Percentiles rank a stretch among this genome's conserved stretches.
phyloP scores from a whole-genome alignment of 2,329 filamentous ascomycete genomes.

The Clonostachys sp. region DNA sequence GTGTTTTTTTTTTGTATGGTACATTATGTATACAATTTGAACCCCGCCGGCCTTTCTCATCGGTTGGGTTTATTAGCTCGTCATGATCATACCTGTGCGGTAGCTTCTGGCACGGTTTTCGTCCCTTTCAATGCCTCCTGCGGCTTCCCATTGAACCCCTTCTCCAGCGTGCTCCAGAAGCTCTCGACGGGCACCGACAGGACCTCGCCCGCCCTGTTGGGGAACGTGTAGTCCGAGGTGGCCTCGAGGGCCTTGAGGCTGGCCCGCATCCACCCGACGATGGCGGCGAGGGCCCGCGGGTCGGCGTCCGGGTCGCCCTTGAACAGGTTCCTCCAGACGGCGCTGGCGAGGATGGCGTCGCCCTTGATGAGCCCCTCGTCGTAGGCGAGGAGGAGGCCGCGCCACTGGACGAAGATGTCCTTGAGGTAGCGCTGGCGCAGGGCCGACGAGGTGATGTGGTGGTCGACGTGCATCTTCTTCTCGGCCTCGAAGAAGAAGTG shows the following conservation, averaged over 20 bases:
- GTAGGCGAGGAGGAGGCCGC: constrained; percentile 78
- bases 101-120: too few species aligned
- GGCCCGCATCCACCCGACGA: constrained; percentile 53
- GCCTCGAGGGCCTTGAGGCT: constrained; percentile 42
- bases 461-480: constrained; percentile 75
- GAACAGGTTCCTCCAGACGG: constrained; percentile 92
- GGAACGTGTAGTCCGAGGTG: constrained; percentile 37
- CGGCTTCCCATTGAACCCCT: constrained; percentile 25
- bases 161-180: constrained; percentile 39
- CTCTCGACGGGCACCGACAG: constrained; percentile 27
- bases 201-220: constrained; percentile 21
- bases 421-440: constrained; percentile 68
- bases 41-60: too few species aligned
- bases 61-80: not conserved
- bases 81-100: too few species aligned
- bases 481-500: constrained; percentile 93
- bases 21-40: too few species aligned
- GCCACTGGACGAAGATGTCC: constrained; percentile 91
- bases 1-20: too few species aligned
- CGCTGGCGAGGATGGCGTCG: constrained; percentile 72
- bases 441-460: constrained; percentile 59
- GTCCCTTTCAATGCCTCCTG: too few species aligned
- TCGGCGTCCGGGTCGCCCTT: constrained; percentile 59
- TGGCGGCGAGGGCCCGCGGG: constrained; percentile 42
- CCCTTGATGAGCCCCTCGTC: constrained; percentile 76